Evolutionary conservation across 768 basidiomycete genomes (phyloP).

Genomic region (Tylopilus felleus): DNA sequence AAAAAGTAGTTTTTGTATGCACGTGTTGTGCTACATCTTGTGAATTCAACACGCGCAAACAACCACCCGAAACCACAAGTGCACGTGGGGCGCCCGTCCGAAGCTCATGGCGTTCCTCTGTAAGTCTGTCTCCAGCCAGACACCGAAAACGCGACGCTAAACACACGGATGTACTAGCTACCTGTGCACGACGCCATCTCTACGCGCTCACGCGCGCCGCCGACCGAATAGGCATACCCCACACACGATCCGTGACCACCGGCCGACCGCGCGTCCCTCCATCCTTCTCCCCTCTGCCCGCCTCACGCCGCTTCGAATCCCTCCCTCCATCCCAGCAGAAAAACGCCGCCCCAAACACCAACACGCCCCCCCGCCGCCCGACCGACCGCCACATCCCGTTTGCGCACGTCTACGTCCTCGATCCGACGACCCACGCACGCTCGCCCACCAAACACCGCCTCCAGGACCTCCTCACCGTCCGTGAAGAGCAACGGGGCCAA

Average conservation of each 20-base stretch:
- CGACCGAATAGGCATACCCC: not conserved
- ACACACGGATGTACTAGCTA: not conserved
- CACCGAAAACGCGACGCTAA: not conserved
- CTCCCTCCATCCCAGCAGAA: not conserved
- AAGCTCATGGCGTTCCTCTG: constrained; percentile 10
- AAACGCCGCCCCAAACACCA: too few relatives aligned
- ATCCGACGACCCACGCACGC: constrained; percentile 43
- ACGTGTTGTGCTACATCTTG: constrained; percentile 24
- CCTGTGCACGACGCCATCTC: constrained; percentile 1
- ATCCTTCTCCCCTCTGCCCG: constrained; percentile 8
- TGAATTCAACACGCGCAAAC: constrained; percentile 27
- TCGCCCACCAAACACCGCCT: constrained; percentile 34
- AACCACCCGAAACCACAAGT: constrained; percentile 13
- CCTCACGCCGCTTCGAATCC: constrained; percentile 10
- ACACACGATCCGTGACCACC: constrained; percentile 10
- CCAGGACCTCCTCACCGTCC: constrained; percentile 41
- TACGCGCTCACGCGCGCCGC: constrained; percentile 3
- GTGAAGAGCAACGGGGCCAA: too few relatives aligned
- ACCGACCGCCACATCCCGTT: constrained; percentile 43
- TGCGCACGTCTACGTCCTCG: constrained; percentile 43
- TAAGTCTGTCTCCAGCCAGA: not conserved
- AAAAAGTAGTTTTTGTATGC: constrained; percentile 16
- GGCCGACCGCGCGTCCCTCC: not conserved
- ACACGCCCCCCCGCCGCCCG: constrained; percentile 10
- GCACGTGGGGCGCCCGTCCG: not conserved